Evolutionary conservation across 192 early-diverging fungal genomes (phyloP), one percentile per base, ranked within the genome.

Genomic region (Umbelopsis sp.): DNA sequence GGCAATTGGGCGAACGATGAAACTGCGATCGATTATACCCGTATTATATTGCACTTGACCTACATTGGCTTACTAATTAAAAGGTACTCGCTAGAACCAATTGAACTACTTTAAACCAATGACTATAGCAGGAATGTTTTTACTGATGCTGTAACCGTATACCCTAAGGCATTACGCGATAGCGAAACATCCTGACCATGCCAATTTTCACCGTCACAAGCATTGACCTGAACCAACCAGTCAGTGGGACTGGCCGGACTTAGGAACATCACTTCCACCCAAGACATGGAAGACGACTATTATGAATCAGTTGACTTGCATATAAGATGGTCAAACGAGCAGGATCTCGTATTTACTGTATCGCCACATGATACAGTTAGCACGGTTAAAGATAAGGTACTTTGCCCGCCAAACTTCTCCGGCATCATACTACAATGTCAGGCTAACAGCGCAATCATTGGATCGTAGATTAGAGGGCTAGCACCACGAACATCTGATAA

Each of bases 331-430:
- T 75, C 75, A n/a, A 75, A 82, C 43, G 65, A 70, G 56, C 75
- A 80, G n/a, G 81, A 82, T 36, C 69, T 82, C 16, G 25, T 74
- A 16, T 53, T 82, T 14, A 56, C 41, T 20, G 59, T 76, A 10
- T 62, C 79, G 11, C 74, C 71, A 0, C 17, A 29, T 4, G 80
- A 82, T 32, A 75, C 82, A 8, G 76, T 87, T 52, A 65, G 59
- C 24, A 50, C 66, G 16, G 45, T 87, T 26, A 87, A 87, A 52
- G 71, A 82, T 11, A 83, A 82, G 72, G 84, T 87, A 80, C 16
- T 11, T 41, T 11, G 38, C 38, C 12, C 12, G 49, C 16, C 49
- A 1, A 11, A 24, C 25, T 47, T 24, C 2, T 56, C 26, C 7
- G 9, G 4, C 16, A 21, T 2, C n/a, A 31, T 44, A 8, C 25